Percentiles rank a stretch among this genome's conserved stretches.
phyloP scores from a whole-genome alignment of 305 asterid species.

The Fraxinus latifolia region DNA sequence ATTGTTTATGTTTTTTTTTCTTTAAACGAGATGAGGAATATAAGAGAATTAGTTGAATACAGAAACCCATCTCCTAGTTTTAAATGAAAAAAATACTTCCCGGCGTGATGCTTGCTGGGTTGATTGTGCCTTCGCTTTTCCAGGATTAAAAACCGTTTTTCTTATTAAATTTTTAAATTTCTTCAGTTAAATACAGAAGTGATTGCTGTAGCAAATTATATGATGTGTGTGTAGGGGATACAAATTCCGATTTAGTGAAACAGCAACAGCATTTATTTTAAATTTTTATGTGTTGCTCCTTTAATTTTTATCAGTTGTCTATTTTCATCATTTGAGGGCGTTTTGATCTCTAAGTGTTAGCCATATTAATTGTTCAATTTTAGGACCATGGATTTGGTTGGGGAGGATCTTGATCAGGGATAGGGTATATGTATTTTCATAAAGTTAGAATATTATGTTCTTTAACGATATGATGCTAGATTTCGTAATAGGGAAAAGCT shows the following conservation, averaged over 20 bases:
- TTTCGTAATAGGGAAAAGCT: neutral
- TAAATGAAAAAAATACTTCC: neutral
- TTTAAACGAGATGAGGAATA: neutral
- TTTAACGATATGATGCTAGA: neutral
- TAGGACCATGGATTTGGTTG: neutral
- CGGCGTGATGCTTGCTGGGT: neutral
- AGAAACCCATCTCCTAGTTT: neutral
- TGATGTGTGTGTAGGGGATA: neutral
- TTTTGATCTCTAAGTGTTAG: neutral
- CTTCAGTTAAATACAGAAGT: neutral
- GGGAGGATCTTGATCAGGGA: neutral
- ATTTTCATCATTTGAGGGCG: neutral
- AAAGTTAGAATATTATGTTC: neutral
- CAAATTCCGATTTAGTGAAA: neutral
- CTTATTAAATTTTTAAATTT: neutral
- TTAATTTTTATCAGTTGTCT: neutral
- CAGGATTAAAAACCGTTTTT: neutral
- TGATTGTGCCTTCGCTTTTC: neutral
- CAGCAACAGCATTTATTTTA: neutral
- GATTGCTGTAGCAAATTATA: neutral
- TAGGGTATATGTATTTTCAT: neutral
- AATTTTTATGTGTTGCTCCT: neutral
- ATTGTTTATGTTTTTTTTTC: neutral
- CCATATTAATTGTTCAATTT: neutral
- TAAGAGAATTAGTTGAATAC: neutral